Base-by-base conservation (phyloP, 331 rosid genomes). In the Rosa hybrid region DNA sequence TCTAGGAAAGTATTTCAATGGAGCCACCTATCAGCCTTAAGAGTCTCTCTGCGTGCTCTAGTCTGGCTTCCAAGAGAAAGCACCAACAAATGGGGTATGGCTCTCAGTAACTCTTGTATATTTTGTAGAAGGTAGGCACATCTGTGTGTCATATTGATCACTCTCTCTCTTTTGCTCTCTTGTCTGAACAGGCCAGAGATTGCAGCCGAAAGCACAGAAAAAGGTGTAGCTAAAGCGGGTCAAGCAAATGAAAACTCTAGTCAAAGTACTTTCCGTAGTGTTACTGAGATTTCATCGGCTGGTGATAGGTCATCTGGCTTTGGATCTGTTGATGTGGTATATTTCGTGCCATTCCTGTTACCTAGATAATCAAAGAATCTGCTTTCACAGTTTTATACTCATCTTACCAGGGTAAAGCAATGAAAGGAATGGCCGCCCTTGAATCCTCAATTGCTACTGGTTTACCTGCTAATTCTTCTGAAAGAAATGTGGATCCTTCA, bases 271-370 rank as follows among this genome's bases (percentile, higher is more conserved):
- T 96, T 96, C 84, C 94, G 89, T 45, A 96, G 88, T 79, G 99
- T 96, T 79, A 59, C 89, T 30, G 94, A 96, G 73, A 90, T 96
- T 79, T 91, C 98, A 78, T 79, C 86, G 71, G 82, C 90, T 11
- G 86, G 84, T 85, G 88, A 86, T 78, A 82, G 73, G 81, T 86
- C 85, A 78, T 85, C 87, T 41, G 92, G 87, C 87, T 75, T 78
- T 80, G 87, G 88, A 76, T 63, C 85, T 77, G 84, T 96, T 76
- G 93, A 96, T 87, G 85, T 96, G 97, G 99, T 96, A 89, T 77
- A 64, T 46, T 51, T 64, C 18, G 75, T 74, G 56, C 25, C 48
- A 78, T 75, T 83, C 45, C 68, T 63, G 59, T 11, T 9, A 49
- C 49, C 21, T 53, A 75, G 53, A 71, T 74, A 45, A 71, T 49